Conservation (phyloP, 805 yeast genomes). For the Candida arabinofermentans region DNA sequence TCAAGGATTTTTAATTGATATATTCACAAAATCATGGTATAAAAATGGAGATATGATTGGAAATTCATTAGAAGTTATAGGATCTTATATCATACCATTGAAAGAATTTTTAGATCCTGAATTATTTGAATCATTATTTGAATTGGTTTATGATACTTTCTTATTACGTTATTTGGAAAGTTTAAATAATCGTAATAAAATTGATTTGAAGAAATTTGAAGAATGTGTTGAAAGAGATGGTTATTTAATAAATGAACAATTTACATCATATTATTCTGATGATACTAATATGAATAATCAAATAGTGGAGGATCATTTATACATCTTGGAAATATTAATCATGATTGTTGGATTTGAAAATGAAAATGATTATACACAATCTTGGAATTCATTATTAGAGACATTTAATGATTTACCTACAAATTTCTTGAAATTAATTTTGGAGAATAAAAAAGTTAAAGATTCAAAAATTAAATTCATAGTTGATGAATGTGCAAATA, state of each 20-base stretch:
- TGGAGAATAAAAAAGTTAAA: constrained; percentile 42
- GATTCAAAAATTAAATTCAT: constrained; percentile 22
- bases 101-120: constrained; percentile 28
- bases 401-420: constrained; percentile 77
- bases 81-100: constrained; percentile 26
- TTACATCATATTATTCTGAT: constrained; percentile 34
- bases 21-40: constrained; percentile 29
- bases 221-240: constrained; percentile 61
- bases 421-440: constrained; percentile 60
- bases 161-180: constrained; percentile 32
- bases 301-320: constrained; percentile 46
- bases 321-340: constrained; percentile 57
- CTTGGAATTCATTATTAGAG: constrained; percentile 43
- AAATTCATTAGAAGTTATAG: constrained; percentile 24
- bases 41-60: constrained; percentile 23
- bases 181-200: constrained; percentile 19
- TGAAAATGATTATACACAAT: constrained; percentile 42
- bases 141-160: constrained; percentile 35
- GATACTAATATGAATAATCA: constrained; percentile 13
- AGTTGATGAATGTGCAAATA: constrained; percentile 23
- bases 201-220: constrained; percentile 30
- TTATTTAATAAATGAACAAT: constrained; percentile 48
- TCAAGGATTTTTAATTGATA: constrained; percentile 17
- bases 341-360: constrained; percentile 47
- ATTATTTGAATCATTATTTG: constrained; percentile 28